A percentile compares a stretch with the other conserved stretches of the same genome.
phyloP scores from a whole-genome alignment of 2,329 filamentous ascomycete species.

The Gaeumannomyces tritici region DNA sequence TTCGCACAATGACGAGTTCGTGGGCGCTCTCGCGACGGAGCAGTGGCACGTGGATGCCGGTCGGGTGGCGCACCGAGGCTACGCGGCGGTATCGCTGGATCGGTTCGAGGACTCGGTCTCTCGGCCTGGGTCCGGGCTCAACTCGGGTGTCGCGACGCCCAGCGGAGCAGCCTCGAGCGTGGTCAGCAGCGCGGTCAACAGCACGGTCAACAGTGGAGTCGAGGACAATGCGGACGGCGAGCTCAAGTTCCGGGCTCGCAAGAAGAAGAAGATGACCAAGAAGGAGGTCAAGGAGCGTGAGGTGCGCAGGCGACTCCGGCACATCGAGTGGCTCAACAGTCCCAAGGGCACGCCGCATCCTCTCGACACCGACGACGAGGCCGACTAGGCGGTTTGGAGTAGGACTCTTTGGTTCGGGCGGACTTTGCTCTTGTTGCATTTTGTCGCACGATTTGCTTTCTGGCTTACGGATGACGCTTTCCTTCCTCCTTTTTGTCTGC shows the following conservation, averaged over 20 bases:
- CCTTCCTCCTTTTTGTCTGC: not conserved
- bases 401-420: not conserved
- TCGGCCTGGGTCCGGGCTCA: slow-evolving; percentile 39
- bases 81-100: slow-evolving; percentile 62
- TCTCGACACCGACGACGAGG: slow-evolving; percentile 67
- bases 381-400: not conserved
- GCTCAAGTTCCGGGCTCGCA: slow-evolving; percentile 80
- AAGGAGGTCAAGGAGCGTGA: slow-evolving; percentile 93
- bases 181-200: slow-evolving; percentile 42
- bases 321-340: slow-evolving; percentile 77
- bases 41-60: slow-evolving; percentile 93
- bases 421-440: not conserved
- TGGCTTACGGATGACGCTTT: no score
- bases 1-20: slow-evolving; percentile 98
- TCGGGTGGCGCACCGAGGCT: slow-evolving; percentile 74
- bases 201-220: slow-evolving; percentile 68
- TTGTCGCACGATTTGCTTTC: no score
- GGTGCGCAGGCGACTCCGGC: slow-evolving; percentile 73
- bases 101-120: slow-evolving; percentile 69
- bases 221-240: slow-evolving; percentile 56
- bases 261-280: slow-evolving; percentile 99
- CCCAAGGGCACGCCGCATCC: slow-evolving; percentile 77
- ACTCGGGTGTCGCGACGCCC: slow-evolving; percentile 23
- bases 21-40: slow-evolving; percentile 89
- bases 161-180: slow-evolving; percentile 41